Evolutionary conservation across 2,329 filamentous ascomycete species (phyloP), one percentile per base, ranked within the genome.

Genomic region (Oidium heveae): DNA sequence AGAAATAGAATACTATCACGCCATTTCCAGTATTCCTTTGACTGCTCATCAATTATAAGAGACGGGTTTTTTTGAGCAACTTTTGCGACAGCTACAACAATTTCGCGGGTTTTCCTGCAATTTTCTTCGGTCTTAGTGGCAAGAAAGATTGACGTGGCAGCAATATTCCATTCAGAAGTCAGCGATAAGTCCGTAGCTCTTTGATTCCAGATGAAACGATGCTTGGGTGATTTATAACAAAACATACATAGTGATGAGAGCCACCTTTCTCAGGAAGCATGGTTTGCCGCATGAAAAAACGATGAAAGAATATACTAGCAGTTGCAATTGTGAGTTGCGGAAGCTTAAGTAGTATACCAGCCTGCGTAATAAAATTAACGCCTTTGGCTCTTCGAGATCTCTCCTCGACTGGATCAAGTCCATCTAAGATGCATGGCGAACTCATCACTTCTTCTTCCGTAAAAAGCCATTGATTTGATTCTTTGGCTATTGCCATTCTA

Each of bases 1-100:
- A 93, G 86, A 59, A 84, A 82, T 15, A 96, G 71, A 56, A 98
- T 94, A 56, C 83, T 91, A 65, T 98, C 91, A 57, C 87, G 79
- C 91, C 91, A 98, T 63, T 84, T 79, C 91, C 91, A 98, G 66
- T 91, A 98, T 65, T 98, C 91, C 64, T 95, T 96, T 61, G 84
- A 93, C 67, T 96, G 88, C 68, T 96, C 91, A 65, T 98, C 91
- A 54, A 96, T 85, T 54, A 89, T 73, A 56, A 95, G 76, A 62
- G 86, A 84, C 1, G 86, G 74, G 61, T 96, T 89, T 70, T 98
- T 96, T 67, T 95, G 87, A 32, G 89, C 91, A 20, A 95, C 86
- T 60, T 89, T 86, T 57, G 87, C 91, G 62, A 94, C 91, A 0
- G 88, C 86, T 34, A 95, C 82, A 59, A 98, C 89, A 57, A 98